Conservation (phyloP, 2,329 filamentous ascomycete genomes). For the Chrysoporthe cubensis region DNA sequence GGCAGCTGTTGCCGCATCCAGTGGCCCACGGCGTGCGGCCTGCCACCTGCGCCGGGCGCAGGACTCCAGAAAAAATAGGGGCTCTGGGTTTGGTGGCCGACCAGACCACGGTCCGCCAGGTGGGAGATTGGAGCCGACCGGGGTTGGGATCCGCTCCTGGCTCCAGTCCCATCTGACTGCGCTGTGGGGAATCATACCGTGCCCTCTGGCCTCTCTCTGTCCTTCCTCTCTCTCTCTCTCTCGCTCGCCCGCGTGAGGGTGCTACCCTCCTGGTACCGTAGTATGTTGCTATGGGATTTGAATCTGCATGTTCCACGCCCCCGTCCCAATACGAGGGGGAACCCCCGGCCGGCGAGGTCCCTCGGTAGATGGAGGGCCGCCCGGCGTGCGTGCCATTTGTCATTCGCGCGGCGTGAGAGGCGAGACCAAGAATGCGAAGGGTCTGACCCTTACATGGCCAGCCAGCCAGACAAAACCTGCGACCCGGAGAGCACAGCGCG, state of each 20-base stretch:
- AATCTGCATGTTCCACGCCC: neutral
- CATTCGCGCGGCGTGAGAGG: neutral
- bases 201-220: neutral
- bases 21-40: conserved; percentile 13
- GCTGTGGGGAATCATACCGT: neutral
- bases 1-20: neutral
- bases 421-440: neutral
- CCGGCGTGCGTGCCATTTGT: neutral
- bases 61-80: conserved; percentile 18
- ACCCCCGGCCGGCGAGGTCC: neutral
- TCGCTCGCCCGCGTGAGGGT: neutral
- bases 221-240: neutral
- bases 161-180: conserved; percentile 6
- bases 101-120: conserved; percentile 5
- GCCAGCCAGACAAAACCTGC: neutral
- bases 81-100: neutral
- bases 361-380: neutral
- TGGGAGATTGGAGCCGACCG: conserved; percentile 4
- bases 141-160: neutral
- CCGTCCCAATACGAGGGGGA: conserved; percentile 3
- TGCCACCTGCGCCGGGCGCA: conserved; percentile 18
- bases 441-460: neutral
- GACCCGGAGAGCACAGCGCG: neutral
- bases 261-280: neutral
- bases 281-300: neutral